Conservation (phyloP, 192 early-diverging fungal genomes). For the Podila horticola region DNA sequence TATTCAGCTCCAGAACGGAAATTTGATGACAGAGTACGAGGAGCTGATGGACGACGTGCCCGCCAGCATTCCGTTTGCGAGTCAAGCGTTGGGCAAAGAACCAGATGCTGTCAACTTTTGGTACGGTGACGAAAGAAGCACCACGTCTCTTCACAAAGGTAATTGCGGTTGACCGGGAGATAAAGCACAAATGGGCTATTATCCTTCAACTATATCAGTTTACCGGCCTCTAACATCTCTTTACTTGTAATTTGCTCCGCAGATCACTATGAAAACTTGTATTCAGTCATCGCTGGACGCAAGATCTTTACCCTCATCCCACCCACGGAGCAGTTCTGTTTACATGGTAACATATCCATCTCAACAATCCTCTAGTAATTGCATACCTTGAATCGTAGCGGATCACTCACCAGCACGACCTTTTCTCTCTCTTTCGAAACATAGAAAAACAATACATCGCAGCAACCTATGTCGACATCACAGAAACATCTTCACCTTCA, state of each 20-base stretch:
- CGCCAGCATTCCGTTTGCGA: constrained; percentile 53
- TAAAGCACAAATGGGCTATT: background rate
- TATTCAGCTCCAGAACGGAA: constrained; percentile 64
- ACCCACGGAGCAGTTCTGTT: constrained; percentile 57
- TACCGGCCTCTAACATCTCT: background rate
- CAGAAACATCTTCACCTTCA: background rate
- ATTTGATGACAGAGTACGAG: constrained; percentile 54
- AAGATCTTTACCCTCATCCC: constrained; percentile 62
- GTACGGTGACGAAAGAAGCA: constrained; percentile 59
- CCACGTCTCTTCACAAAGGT: constrained; percentile 61
- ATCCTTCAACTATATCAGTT: background rate
- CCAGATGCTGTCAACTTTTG: constrained; percentile 66
- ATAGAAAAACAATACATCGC: constrained; percentile 46
- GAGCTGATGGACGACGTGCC: constrained; percentile 53
- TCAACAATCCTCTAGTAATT: background rate
- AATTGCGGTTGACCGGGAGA: background rate
- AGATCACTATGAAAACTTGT: constrained; percentile 66
- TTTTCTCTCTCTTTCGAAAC: constrained; percentile 1
- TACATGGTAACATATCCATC: constrained; percentile 52
- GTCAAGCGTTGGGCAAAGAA: constrained; percentile 51
- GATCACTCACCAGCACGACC: background rate
- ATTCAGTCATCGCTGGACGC: constrained; percentile 58
- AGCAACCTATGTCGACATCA: constrained; percentile 36
- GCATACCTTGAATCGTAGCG: background rate
- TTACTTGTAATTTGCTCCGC: background rate